Base-by-base conservation (phyloP, 2,329 filamentous ascomycete genomes). In the Westerdykella aurantiaca region DNA sequence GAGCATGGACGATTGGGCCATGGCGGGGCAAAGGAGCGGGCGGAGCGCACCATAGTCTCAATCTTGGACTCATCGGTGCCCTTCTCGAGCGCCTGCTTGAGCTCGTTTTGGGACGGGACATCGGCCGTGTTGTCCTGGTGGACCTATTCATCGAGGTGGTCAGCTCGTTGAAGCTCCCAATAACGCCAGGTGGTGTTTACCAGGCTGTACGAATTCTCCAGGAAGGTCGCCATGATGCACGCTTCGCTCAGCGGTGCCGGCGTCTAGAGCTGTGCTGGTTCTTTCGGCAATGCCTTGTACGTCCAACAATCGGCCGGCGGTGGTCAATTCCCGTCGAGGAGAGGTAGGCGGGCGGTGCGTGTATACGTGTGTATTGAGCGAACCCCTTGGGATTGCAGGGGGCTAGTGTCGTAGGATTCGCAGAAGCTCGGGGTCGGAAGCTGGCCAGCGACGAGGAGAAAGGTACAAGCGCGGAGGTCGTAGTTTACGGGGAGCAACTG, bases 41-140 rank as follows among this genome's bases (percentile, higher is more conserved):
- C 31, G 29, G 23, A 41, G 51, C 61, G 53, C 57, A 65, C 63
- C 67, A 70, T 69, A 31, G 89, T 95, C 56, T 95, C 89, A 68
- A 91, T 78, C 77, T 96, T 96, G 63, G 80, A 83, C 71, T 95
- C 89, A 69, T 95, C 90, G 49, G 80, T 91, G 57, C 89, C 89
- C 75, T 95, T 95, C 73, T 96, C 90, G 58, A 96, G 77, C 76
- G 94, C 86, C 60, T 83, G 88, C 72, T 88, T 89, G 72, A 98
- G 79, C 69, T 98, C 93, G 65, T 89, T 88, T 70, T 93, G 77
- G 50, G 85, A 82, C 46, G 93, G 91, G 62, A 94, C 84, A 69
- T 97, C 93, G 56, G 90, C 87, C 51, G 88, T 80, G 78, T 96
- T 97, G 81, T 98, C 93, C 80, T 93, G 83, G 72, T 96, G 90